Evolutionary conservation across 306 rosid species (phyloP).

Genomic region (Glycine latifolia): DNA sequence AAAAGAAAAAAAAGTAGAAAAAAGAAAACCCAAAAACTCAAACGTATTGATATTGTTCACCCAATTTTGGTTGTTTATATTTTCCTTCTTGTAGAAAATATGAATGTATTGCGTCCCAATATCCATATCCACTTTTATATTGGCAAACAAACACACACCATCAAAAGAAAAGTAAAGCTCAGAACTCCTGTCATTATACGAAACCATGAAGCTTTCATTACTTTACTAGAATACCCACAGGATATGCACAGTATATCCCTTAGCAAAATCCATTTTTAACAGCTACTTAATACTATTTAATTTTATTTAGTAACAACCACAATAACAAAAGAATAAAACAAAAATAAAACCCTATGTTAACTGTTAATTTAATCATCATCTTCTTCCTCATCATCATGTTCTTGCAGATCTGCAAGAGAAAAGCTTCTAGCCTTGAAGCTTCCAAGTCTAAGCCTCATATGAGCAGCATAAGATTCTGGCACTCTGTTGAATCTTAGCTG

Average conservation of each 20-base stretch:
- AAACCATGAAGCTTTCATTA: conserved; percentile 23
- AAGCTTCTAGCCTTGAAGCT: conserved; percentile 76
- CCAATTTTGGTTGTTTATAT: conserved; percentile 31
- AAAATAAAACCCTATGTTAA: neutral
- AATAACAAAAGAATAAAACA: conserved; percentile 15
- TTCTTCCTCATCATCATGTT: conserved; percentile 58
- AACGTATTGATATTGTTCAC: conserved; percentile 32
- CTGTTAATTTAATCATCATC: conserved; percentile 39
- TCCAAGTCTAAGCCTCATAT: conserved; percentile 56
- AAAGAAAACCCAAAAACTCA: neutral
- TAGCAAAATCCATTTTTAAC: conserved; percentile 24
- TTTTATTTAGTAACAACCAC: conserved; percentile 44
- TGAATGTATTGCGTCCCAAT: conserved; percentile 33
- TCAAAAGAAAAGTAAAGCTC: conserved; percentile 5
- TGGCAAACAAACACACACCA: conserved; percentile 15
- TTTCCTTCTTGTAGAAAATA: neutral
- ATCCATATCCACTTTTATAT: conserved; percentile 38
- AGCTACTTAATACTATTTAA: neutral
- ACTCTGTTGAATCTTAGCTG: conserved; percentile 23
- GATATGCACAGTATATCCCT: conserved; percentile 45
- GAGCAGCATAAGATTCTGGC: conserved; percentile 50
- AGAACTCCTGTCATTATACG: conserved; percentile 20
- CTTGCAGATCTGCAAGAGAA: conserved; percentile 87
- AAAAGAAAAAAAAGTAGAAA: neutral
- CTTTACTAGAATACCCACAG: conserved; percentile 28